phyloP scores from a whole-genome alignment of 768 basidiomycete species.

The Mycena rosella region DNA sequence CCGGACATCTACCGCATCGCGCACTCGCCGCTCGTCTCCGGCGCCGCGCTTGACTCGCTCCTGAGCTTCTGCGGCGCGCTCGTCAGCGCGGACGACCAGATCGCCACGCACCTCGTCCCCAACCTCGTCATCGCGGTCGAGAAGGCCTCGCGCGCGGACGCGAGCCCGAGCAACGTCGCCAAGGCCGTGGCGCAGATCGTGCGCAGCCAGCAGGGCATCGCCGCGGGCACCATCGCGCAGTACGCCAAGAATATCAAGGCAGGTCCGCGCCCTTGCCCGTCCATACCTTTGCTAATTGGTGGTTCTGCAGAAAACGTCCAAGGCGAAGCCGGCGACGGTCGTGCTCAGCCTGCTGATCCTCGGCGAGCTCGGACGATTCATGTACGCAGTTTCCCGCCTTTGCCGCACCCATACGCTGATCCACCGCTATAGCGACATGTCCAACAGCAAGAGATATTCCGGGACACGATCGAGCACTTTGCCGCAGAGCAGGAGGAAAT shows the following conservation, averaged over 20 bases:
- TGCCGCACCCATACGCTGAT: conserved; percentile 20
- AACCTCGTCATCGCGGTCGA: conserved; percentile 76
- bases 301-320: conserved; percentile 59
- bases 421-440: conserved; percentile 80
- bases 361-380: conserved; percentile 93
- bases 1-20: conserved; percentile 76
- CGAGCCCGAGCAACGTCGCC: conserved; percentile 79
- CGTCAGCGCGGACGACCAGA: conserved; percentile 85
- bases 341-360: conserved; percentile 90
- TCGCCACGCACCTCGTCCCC: conserved; percentile 85
- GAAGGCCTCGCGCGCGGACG: conserved; percentile 71
- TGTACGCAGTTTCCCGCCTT: conserved; percentile 64
- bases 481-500: conserved; percentile 86
- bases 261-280: conserved; percentile 24
- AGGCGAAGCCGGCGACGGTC: conserved; percentile 74
- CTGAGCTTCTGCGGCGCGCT: conserved; percentile 86
- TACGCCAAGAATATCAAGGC: conserved; percentile 89
- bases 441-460: conserved; percentile 82
- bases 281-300: background rate
- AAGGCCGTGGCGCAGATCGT: conserved; percentile 90
- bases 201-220: conserved; percentile 73
- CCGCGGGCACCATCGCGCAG: conserved; percentile 87
- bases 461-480: conserved; percentile 79
- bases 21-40: conserved; percentile 83
- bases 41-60: conserved; percentile 83